phyloP scores from a whole-genome alignment of 768 basidiomycete species.

The Phylloporus sp. region DNA sequence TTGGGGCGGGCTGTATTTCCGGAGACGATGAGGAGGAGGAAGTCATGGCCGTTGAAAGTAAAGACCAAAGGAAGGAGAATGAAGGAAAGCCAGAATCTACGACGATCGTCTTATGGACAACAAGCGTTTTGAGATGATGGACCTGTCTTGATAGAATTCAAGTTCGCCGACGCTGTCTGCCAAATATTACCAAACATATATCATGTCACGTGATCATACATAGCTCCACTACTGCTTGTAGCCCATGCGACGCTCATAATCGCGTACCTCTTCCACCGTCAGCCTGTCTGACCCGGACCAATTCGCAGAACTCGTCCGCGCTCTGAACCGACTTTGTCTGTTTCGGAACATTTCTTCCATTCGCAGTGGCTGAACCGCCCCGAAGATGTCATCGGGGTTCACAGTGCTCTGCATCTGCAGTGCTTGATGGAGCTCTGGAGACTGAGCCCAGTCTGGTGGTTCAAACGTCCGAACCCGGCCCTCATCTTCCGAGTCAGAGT shows the following conservation, averaged over 20 bases:
- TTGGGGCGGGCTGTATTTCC: constrained; percentile 53
- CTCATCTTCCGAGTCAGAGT: constrained; percentile 94
- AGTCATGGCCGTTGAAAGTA: constrained; percentile 45
- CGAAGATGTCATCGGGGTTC: constrained; percentile 90
- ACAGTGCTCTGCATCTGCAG: constrained; percentile 79
- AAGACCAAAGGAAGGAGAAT: constrained; percentile 29
- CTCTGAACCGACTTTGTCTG: constrained; percentile 75
- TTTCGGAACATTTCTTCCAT: constrained; percentile 94
- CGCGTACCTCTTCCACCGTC: constrained; percentile 76
- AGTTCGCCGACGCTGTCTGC: constrained; percentile 12
- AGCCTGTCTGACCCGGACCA: constrained; percentile 92
- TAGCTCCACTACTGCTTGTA: no score
- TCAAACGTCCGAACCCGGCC: constrained; percentile 67
- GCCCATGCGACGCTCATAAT: constrained; percentile 90
- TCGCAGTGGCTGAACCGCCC: constrained; percentile 72
- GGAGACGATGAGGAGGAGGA: constrained; percentile 78
- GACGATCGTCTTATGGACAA: constrained; percentile 32
- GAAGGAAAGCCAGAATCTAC: constrained; percentile 25
- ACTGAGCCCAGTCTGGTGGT: constrained; percentile 87
- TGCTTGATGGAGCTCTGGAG: constrained; percentile 76
- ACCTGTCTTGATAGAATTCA: constrained; percentile 23
- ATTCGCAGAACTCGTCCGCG: constrained; percentile 90
- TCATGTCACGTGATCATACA: constrained; percentile 15
- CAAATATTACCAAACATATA: constrained; percentile 24
- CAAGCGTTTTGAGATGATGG: constrained; percentile 23